Evolutionary conservation across 164 flowering plant genomes (phyloP).

Genomic region (Nymphaea thermarum): DNA sequence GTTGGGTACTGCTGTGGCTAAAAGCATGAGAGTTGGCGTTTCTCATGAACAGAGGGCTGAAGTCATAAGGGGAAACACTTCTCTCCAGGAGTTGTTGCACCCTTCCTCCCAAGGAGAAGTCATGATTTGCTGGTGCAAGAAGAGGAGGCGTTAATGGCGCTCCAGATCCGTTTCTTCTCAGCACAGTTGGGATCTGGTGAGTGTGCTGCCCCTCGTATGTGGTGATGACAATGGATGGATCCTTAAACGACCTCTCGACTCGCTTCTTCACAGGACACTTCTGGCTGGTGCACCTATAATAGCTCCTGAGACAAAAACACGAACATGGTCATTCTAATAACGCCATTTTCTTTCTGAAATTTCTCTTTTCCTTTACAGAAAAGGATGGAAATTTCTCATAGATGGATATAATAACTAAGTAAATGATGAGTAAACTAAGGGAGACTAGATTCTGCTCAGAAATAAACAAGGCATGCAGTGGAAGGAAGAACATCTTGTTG

Average conservation of each 20-base stretch:
- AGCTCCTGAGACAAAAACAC: constrained; percentile 48
- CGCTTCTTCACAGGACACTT: constrained; percentile 85
- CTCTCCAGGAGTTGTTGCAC: not conserved
- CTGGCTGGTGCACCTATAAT: constrained; percentile 84
- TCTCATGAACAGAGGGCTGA: constrained; percentile 14
- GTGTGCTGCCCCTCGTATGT: constrained; percentile 92
- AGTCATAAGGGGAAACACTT: not conserved
- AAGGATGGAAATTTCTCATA: not conserved
- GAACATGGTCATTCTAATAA: not conserved
- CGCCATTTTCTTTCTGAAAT: not conserved
- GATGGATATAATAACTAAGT: not conserved
- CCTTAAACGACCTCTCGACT: constrained; percentile 75
- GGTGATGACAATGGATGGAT: constrained; percentile 71
- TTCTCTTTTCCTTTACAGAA: no score
- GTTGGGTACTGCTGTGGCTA: constrained; percentile 12
- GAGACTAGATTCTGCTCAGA: no score
- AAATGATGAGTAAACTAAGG: not conserved
- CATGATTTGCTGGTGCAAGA: constrained; percentile 14
- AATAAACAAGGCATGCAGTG: not conserved
- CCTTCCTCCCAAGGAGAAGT: not conserved
- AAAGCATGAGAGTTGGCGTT: constrained; percentile 8
- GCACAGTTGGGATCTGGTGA: constrained; percentile 65
- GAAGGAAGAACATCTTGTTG: not conserved
- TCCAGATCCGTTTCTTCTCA: constrained; percentile 38
- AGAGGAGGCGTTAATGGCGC: constrained; percentile 31